phyloP scores from a whole-genome alignment of 208 protist species.

The Leishmania gerbilli region DNA sequence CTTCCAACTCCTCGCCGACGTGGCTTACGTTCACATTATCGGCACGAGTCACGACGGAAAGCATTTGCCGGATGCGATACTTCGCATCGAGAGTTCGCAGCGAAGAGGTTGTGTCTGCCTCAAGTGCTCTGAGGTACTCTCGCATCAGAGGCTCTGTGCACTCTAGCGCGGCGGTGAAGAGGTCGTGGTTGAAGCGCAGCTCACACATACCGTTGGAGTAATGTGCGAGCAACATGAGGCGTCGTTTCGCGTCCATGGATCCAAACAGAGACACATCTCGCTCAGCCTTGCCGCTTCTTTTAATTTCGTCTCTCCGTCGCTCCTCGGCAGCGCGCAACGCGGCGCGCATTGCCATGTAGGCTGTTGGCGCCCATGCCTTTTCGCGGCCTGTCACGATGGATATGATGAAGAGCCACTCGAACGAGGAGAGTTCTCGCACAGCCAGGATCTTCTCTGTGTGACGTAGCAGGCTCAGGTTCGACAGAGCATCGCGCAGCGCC shows the following conservation, averaged over 20 bases:
- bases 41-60: not conserved
- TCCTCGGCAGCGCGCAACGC: slow-evolving; percentile 6
- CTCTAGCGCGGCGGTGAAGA: not conserved
- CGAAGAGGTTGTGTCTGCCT: not conserved
- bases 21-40: not conserved
- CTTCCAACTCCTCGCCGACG: not conserved
- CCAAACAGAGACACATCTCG: slow-evolving; percentile 14
- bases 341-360: not conserved
- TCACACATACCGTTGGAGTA: slow-evolving; percentile 5
- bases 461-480: slow-evolving; percentile 13
- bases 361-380: slow-evolving; percentile 9
- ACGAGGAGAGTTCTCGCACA: not conserved
- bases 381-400: not conserved
- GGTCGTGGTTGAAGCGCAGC: not conserved
- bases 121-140: slow-evolving; percentile 17
- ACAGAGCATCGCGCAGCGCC: slow-evolving; percentile 11
- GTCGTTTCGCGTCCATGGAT: not conserved
- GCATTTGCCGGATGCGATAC: slow-evolving; percentile 7
- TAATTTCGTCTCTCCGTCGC: slow-evolving; percentile 1
- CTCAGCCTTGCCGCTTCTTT: not conserved
- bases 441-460: slow-evolving; percentile 16
- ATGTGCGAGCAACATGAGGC: not conserved
- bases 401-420: slow-evolving; percentile 28
- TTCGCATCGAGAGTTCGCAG: not conserved
- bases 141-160: slow-evolving; percentile 9